Evolutionary conservation across 257 asterid genomes (phyloP), one percentile per base, ranked within the genome.

Genomic region (Solanum habrochaites): DNA sequence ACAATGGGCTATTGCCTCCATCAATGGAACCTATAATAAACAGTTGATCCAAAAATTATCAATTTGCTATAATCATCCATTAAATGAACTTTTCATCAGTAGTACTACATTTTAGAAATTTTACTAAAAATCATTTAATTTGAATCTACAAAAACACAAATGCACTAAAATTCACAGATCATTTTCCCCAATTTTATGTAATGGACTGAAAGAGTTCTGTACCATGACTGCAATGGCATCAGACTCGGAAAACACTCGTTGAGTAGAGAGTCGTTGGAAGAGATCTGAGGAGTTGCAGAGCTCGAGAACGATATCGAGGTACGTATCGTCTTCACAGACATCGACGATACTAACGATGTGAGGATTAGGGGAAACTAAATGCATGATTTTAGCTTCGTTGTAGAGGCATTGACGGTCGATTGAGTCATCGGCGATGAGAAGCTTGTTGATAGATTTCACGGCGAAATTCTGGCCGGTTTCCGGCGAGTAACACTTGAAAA

Each of bases 1-100:
- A 88, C 98, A 93, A 86, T 93, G 97, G 35, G 95, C 91, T 87
- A 95, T 87, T 20, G 97, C 97, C 88, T 95, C 95, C 97, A 95
- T 93, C 25, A 94, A 67, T 13, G 97, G 95, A 39, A 89, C 90
- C 96, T 95, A 69, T 45, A 31, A 83, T 20, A 43, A 60, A 40
- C 18, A 35, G 49, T 85, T 18, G 29, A 47, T 45, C 82, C 35
- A 42, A 77, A 27, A 58, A 82, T 20, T 66, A 69, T 37, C 18
- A 37, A 73, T 16, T 71, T 71, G 7, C 45, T 71, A 71, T 25
- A 31, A 12, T 31, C 42, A 67, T 12, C 31, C n/a, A n/a, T n/a
- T n/a, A n/a, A n/a, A n/a, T n/a, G n/a, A n/a, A n/a, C n/a, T n/a
- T n/a, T n/a, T n/a, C n/a, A n/a, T n/a, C n/a, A n/a, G 25, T 74